These are phyloP conservation scores for Eucalyptus regnans DNA, from an alignment of 345 rosid species.

Conservation along the genomic window DNA sequence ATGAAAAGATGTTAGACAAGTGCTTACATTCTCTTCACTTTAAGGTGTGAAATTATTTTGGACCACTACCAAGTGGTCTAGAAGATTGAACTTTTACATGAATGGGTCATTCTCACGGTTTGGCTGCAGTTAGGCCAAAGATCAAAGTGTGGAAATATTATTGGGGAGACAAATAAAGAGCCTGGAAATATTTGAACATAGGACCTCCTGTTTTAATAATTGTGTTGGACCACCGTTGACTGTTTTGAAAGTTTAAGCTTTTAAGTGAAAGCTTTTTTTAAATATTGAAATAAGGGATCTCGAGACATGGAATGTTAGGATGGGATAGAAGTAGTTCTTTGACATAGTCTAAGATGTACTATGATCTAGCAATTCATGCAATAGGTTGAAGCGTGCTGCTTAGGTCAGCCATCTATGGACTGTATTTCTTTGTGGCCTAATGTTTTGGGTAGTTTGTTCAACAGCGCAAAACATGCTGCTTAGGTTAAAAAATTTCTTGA, in stretches of 20 bases:
- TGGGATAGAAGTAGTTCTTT: neutral
- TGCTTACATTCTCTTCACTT: neutral
- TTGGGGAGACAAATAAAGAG: neutral
- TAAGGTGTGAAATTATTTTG: neutral
- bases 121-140: neutral
- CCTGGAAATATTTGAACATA: neutral
- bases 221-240: neutral
- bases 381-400: neutral
- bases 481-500: neutral
- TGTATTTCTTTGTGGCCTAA: neutral
- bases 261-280: neutral
- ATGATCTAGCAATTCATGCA: neutral
- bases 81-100: neutral
- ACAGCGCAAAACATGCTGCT: neutral
- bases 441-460: neutral
- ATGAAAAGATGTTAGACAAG: neutral
- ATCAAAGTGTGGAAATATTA: neutral
- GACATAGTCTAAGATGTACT: neutral
- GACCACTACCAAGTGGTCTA: neutral
- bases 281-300: neutral
- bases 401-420: neutral
- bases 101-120: neutral
- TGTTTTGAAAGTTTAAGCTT: neutral
- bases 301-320: neutral
- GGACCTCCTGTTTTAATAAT: neutral